phyloP scores from a whole-genome alignment of 2,329 filamentous ascomycete genomes.

The Dothistroma pini region DNA sequence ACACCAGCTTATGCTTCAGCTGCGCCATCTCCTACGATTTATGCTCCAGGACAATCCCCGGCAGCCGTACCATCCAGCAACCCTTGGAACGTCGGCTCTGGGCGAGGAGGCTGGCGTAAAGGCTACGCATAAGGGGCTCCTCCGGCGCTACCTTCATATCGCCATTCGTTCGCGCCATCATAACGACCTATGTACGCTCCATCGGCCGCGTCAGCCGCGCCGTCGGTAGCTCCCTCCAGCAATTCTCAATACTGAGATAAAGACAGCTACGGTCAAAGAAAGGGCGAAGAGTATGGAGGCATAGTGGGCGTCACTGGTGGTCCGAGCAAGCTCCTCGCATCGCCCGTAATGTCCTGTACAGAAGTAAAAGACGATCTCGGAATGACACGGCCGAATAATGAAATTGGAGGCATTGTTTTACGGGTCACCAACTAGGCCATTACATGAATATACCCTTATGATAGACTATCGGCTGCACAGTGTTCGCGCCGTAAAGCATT shows the following conservation, averaged over 20 bases:
- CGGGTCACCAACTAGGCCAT: neutral
- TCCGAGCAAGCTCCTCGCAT: neutral
- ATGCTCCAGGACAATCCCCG: neutral
- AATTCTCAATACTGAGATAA: neutral
- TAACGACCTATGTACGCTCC: neutral
- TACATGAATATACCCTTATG: neutral
- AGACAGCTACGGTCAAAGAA: neutral
- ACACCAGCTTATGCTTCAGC: neutral
- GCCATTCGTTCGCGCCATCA: neutral
- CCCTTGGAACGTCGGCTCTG: neutral
- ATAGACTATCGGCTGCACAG: neutral
- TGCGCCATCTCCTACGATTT: neutral
- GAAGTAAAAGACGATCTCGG: neutral
- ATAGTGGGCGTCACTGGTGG: neutral
- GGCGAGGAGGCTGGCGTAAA: neutral
- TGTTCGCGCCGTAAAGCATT: no score
- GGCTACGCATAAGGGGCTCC: neutral
- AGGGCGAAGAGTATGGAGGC: neutral
- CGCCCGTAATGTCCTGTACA: neutral
- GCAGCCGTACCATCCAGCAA: neutral
- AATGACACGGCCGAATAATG: neutral
- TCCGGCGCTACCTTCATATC: neutral
- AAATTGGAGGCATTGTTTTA: neutral
- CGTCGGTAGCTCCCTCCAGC: neutral
- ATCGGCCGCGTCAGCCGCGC: neutral